Evolutionary conservation across 2,329 filamentous ascomycete genomes (phyloP), one percentile per base, ranked within the genome.

Genomic region (Aspergillus vadensis): DNA sequence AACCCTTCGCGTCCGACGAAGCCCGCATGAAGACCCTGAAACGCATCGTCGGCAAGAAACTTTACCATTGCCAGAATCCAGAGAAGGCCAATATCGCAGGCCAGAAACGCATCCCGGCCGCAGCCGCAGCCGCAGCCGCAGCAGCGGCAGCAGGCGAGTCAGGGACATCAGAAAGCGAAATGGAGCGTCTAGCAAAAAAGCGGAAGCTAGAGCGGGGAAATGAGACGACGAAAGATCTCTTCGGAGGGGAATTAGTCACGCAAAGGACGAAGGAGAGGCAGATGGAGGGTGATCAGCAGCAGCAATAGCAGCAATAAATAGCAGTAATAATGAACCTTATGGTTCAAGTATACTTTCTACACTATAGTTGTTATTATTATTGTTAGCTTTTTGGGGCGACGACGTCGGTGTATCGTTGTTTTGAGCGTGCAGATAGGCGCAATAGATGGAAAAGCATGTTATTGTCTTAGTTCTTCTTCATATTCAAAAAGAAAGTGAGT

Each of bases 41-140:
- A 48, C 74, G 75, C 17, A 82, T 83, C 48, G 82, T 83, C 44
- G 79, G 78, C 17, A 82, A 81, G 67, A 83, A 83, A 63, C 68
- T 82, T 12, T 80, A 77, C 59, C 76, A 78, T 38, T 83, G 81
- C 61, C 78, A 80, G 64, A 81, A 82, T 61, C 79, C 80, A 0
- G 79, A 82, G 59, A 82, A 81, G 62, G 68, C 72, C 1, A 78
- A 80, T 57, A 64, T 81, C 3, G 72, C 75, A 1, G 74, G 70
- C 1, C 76, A 78, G 67, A 81, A 81, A 66, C 71, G 79, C 19
- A 76, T 76, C 15, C 73, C 74, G 10, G 69, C 75, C 9, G 72
- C 73, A 19, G 71, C 68, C 19, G 56, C 66, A 2, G 64, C 67
- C 2, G 65, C 67, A 5, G 64, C 66, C 1, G 55, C 56, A 3